Conservation (phyloP, 805 yeast genomes). For the Hanseniaspora lindneri region DNA sequence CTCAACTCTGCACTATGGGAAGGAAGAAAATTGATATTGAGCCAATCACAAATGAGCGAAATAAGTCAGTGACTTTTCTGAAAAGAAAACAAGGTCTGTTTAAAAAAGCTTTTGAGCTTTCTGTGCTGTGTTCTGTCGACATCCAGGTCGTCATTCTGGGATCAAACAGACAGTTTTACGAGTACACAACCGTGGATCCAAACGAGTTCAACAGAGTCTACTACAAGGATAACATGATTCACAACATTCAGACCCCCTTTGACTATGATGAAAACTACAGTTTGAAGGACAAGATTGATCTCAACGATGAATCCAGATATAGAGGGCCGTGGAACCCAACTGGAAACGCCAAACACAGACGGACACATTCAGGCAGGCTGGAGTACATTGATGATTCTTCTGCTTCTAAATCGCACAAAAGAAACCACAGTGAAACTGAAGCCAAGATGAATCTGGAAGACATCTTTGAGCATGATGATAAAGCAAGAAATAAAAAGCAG, state of each 20-base stretch:
- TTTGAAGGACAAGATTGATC: slow-evolving; percentile 24
- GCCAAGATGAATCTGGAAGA: slow-evolving; percentile 6
- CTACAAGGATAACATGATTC: slow-evolving; percentile 28
- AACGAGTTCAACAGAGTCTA: slow-evolving; percentile 37
- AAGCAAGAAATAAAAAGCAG: neutral
- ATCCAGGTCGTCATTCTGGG: slow-evolving; percentile 82
- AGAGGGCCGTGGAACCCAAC: slow-evolving; percentile 15
- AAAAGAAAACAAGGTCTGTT: slow-evolving; percentile 91
- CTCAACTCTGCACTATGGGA: slow-evolving; percentile 48
- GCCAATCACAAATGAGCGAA: slow-evolving; percentile 83
- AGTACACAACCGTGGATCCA: slow-evolving; percentile 65
- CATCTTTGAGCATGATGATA: slow-evolving; percentile 12
- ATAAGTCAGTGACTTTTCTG: slow-evolving; percentile 56
- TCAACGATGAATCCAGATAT: slow-evolving; percentile 16
- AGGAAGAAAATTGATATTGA: slow-evolving; percentile 90
- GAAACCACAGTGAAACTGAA: neutral
- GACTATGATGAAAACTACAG: slow-evolving; percentile 50
- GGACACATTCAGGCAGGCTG: slow-evolving; percentile 15
- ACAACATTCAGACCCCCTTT: slow-evolving; percentile 53
- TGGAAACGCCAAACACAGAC: slow-evolving; percentile 16
- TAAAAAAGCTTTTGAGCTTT: slow-evolving; percentile 48
- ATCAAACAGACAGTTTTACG: slow-evolving; percentile 69
- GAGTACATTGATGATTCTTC: slow-evolving; percentile 6
- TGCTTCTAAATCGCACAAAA: neutral
- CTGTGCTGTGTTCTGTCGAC: slow-evolving; percentile 86